Conservation (phyloP, 2,329 filamentous ascomycete species). For the Helicocarpus griseus region DNA sequence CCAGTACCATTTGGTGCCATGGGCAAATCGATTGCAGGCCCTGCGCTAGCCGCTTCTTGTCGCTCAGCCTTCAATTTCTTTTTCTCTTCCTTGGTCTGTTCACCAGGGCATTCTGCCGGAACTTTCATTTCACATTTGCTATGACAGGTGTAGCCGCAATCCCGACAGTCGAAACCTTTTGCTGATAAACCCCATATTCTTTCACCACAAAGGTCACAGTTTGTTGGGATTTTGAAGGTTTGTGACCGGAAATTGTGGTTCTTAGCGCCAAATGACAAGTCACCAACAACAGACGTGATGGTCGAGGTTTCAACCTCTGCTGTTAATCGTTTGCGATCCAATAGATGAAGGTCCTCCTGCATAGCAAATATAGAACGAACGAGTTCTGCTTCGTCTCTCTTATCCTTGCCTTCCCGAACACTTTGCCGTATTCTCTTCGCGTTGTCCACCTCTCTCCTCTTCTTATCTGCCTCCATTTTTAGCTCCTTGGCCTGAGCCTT, state of each 20-base stretch:
- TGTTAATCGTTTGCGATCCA: constrained; percentile 73
- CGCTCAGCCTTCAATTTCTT: constrained; percentile 85
- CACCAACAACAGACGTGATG: constrained; percentile 82
- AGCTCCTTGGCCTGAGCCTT: constrained; percentile 75
- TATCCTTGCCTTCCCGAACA: constrained; percentile 74
- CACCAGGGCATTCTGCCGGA: constrained; percentile 87
- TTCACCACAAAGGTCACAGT: constrained; percentile 93
- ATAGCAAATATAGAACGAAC: constrained; percentile 73
- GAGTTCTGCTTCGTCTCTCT: constrained; percentile 77
- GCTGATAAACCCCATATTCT: constrained; percentile 94
- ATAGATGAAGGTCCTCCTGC: constrained; percentile 75
- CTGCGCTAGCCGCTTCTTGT: constrained; percentile 64
- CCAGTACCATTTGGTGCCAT: constrained; percentile 24
- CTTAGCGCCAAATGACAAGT: constrained; percentile 82
- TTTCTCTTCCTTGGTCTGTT: constrained; percentile 86
- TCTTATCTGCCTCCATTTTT: constrained; percentile 74
- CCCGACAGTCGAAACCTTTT: constrained; percentile 90
- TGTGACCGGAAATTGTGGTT: constrained; percentile 98
- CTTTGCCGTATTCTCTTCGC: constrained; percentile 63
- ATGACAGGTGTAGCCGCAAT: constrained; percentile 97
- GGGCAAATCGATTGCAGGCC: constrained; percentile 19
- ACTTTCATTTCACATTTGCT: constrained; percentile 99
- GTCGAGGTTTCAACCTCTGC: constrained; percentile 90
- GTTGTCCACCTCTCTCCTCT: constrained; percentile 72
- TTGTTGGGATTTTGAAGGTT: constrained; percentile 97